phyloP scores from a whole-genome alignment of 1,139 yeast genomes.

The Yamadazyma jaroonii region DNA sequence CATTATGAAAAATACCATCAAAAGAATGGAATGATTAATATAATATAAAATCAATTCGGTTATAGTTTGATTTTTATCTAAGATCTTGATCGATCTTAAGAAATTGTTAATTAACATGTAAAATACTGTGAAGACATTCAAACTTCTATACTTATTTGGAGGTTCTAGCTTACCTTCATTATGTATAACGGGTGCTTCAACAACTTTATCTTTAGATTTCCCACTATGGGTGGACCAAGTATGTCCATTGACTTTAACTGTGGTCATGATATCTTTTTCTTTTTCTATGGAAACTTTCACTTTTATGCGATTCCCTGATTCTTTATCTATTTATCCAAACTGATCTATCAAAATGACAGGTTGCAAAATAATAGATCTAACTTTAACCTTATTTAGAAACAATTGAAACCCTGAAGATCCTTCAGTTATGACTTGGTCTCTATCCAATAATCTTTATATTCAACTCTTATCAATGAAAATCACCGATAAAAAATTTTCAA shows the following conservation, averaged over 20 bases:
- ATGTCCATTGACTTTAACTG: slow-evolving; percentile 6
- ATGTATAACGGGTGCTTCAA: background rate
- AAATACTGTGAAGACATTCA: background rate
- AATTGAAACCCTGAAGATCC: background rate
- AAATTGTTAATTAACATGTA: slow-evolving; percentile 1
- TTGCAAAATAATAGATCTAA: background rate
- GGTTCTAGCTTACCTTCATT: slow-evolving; percentile 2
- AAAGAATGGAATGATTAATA: slow-evolving; percentile 30
- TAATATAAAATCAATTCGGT: slow-evolving; percentile 7
- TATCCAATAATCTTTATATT: no score
- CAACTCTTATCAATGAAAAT: no score
- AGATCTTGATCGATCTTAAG: slow-evolving; percentile 1
- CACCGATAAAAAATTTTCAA: no score
- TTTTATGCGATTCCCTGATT: no score
- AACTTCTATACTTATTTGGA: slow-evolving; percentile 1
- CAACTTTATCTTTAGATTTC: background rate
- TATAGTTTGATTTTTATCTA: slow-evolving; percentile 3
- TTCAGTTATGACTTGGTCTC: background rate
- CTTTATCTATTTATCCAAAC: no score
- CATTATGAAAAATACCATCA: slow-evolving; percentile 52
- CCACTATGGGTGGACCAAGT: background rate
- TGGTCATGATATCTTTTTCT: slow-evolving; percentile 3
- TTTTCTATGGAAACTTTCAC: no score
- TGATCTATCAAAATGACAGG: no score
- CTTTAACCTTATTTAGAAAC: background rate